Base-by-base conservation (phyloP, 2,329 filamentous ascomycete genomes). In the Fusarium sp. region DNA sequence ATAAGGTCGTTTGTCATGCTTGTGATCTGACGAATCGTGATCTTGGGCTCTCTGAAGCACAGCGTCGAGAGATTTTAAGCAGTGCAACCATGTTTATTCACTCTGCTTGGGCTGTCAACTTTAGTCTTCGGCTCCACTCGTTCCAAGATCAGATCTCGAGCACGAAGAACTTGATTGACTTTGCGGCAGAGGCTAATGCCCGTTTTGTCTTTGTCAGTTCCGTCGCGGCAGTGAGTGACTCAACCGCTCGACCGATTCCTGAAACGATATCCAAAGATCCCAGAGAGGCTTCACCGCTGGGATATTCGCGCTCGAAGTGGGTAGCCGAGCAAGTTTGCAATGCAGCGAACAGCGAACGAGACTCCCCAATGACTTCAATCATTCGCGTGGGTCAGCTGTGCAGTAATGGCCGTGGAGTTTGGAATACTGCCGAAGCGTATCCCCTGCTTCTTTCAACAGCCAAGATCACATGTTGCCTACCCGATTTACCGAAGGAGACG, bases 21-120 rank as follows among this genome's bases (percentile, higher is more conserved):
- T 75, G 56, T 9, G 30, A 69, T 17, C 26, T 77, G 2, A 55
- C 63, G 0, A 15, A 40, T 1, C 2, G 11, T 0, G 37, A 63
- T 14, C 50, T 77, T 3, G 75, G 73, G 3, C 54, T 77, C 0
- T 48, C 57, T 0, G 20, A 48, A 0, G 44, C 63, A 1, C n/a
- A 68, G 2, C 27, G 26, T 1, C 20, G 57, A 3, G n/a, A 4
- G 1, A 57, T 77, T 7, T 1, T 50, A 1, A 10, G 48, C 0
- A 64, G 49, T 4, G 40, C 66, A 6, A 61, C 68, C 0, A 27
- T 64, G 1, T 32, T 87, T 12, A 84, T 89, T 27, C 86, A 88
- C 77, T 80, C 81, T 44, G 85, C 87, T 2, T 88, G 87, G 87
- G 79, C 84, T 1, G 87, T 89, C 26, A 88, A 89, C 74, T 89